These are phyloP conservation scores for Phlebopus sp. DNA, from an alignment of 1,284 basidiomycete genomes.

Conservation along the genomic window DNA sequence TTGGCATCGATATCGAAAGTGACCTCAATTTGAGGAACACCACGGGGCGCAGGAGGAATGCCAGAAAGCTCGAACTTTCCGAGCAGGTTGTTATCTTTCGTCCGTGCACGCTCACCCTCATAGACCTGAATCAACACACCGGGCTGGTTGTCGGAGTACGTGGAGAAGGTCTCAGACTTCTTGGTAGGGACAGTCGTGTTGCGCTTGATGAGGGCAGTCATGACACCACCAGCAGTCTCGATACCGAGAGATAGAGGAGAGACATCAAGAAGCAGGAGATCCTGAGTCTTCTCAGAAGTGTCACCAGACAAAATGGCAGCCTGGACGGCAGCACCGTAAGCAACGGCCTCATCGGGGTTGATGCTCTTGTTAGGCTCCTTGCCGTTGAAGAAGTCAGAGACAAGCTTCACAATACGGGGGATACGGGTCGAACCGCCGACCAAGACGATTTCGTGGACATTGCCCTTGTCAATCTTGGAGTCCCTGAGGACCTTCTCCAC, in stretches of 20 bases:
- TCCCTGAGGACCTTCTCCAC: slow-evolving; percentile 99
- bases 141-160: slow-evolving; percentile 98
- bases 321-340: slow-evolving; percentile 99
- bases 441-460: slow-evolving; percentile 95
- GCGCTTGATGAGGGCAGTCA: slow-evolving; percentile 96
- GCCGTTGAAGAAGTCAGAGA: slow-evolving; percentile 98
- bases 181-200: slow-evolving; percentile 99
- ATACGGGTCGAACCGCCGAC: slow-evolving; percentile 99
- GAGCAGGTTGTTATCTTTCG: slow-evolving; percentile 99
- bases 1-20: slow-evolving; percentile 99
- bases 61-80: slow-evolving; percentile 99
- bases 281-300: slow-evolving; percentile 97
- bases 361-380: slow-evolving; percentile 96
- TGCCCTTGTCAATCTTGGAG: slow-evolving; percentile 95
- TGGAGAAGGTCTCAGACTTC: slow-evolving; percentile 99
- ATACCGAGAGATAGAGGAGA: slow-evolving; percentile 96
- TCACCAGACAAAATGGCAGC: slow-evolving; percentile 98
- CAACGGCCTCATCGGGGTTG: slow-evolving; percentile 99
- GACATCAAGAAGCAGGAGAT: slow-evolving; percentile 96
- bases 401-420: slow-evolving; percentile 95
- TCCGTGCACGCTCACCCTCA: slow-evolving; percentile 98
- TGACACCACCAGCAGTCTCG: slow-evolving; percentile 98
- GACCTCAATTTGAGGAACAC: slow-evolving; percentile 97
- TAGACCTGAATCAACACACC: slow-evolving; percentile 98
- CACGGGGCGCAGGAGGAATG: slow-evolving; percentile 97